phyloP scores from a whole-genome alignment of 2,329 filamentous ascomycete species.

The Cordyceps tenuipes region DNA sequence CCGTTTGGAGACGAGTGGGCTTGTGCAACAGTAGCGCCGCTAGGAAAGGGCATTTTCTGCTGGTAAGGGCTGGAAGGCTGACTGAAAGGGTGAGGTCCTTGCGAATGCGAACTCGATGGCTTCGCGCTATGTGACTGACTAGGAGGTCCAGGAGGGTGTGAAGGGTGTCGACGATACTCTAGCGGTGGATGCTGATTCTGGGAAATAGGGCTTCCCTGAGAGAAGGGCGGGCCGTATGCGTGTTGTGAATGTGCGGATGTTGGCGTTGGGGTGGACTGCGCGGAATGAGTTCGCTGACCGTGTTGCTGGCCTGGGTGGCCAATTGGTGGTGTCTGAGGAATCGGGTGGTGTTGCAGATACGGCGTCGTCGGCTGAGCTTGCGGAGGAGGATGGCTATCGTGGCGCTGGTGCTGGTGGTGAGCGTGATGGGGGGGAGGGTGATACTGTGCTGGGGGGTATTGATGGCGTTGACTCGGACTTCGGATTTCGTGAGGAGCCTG shows the following conservation, averaged over 20 bases:
- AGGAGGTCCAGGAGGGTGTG: slow-evolving; percentile 46
- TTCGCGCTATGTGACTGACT: slow-evolving; percentile 39
- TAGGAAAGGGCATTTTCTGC: slow-evolving; percentile 29
- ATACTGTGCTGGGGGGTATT: slow-evolving; percentile 38
- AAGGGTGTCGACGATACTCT: slow-evolving; percentile 39
- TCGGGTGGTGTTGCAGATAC: slow-evolving; percentile 32
- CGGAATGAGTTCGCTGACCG: slow-evolving; percentile 44
- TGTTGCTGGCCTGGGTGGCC: slow-evolving; percentile 32
- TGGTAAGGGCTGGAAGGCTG: slow-evolving; percentile 52
- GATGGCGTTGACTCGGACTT: slow-evolving; percentile 45
- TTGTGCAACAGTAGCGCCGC: not conserved
- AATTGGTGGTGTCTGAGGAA: slow-evolving; percentile 43
- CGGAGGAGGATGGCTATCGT: slow-evolving; percentile 38
- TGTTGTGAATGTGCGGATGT: slow-evolving; percentile 54
- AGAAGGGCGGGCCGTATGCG: slow-evolving; percentile 41
- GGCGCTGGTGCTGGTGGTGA: slow-evolving; percentile 28
- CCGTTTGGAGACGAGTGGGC: slow-evolving; percentile 9
- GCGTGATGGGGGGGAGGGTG: slow-evolving; percentile 13
- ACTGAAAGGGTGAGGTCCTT: slow-evolving; percentile 9
- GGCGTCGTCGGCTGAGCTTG: slow-evolving; percentile 27
- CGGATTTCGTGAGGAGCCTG: slow-evolving; percentile 34
- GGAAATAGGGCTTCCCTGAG: slow-evolving; percentile 45
- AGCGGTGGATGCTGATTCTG: slow-evolving; percentile 34
- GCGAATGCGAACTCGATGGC: slow-evolving; percentile 35
- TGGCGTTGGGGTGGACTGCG: slow-evolving; percentile 52